phyloP scores from a whole-genome alignment of 2,329 filamentous ascomycete species.

The Hymenoscyphus scutula region DNA sequence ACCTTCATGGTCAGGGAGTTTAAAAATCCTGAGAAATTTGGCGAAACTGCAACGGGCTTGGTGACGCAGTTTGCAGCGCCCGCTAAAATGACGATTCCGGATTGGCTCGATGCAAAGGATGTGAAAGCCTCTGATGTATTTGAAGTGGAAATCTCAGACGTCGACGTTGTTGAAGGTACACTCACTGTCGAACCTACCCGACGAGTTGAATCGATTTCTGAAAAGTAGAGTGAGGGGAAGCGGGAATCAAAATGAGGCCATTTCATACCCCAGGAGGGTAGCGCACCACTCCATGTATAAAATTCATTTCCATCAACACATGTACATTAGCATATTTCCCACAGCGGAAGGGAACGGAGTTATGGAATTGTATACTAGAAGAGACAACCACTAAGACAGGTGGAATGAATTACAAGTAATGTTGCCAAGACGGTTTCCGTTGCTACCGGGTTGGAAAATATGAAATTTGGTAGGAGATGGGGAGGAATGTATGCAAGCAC shows the following conservation, averaged over 20 bases:
- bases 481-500: background rate
- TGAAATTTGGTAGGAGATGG: background rate
- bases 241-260: background rate
- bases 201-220: background rate
- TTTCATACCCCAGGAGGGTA: background rate
- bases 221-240: background rate
- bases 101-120: background rate
- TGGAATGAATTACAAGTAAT: background rate
- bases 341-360: background rate
- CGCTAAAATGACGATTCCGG: background rate
- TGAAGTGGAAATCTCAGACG: conserved; percentile 10
- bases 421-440: background rate
- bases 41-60: background rate
- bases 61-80: background rate
- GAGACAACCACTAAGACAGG: background rate
- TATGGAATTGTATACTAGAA: background rate
- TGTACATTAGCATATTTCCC: background rate
- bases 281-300: background rate
- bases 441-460: background rate
- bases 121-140: background rate
- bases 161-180: conserved; percentile 6
- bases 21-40: background rate
- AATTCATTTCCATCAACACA: background rate
- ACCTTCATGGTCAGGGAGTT: conserved; percentile 21
- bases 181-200: conserved; percentile 2